Percentiles rank a stretch among this genome's conserved stretches.
Conservation (phyloP, 352 stramenopile genomes). For the Phytopythium vexans region DNA sequence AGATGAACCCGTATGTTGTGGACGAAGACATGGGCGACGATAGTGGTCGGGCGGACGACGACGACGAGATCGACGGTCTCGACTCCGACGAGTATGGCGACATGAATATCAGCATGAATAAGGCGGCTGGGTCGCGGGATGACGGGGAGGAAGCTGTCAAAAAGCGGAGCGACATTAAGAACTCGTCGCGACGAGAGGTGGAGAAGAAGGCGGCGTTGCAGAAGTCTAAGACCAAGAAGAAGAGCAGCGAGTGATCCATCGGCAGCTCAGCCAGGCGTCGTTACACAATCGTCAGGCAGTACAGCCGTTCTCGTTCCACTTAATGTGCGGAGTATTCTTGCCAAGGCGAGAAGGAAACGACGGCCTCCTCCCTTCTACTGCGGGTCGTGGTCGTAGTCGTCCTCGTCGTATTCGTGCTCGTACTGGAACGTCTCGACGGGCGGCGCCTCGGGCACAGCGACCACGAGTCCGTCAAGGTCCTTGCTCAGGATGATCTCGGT, state of each 20-base stretch:
- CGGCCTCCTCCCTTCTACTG: too few relatives aligned
- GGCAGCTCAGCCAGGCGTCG: neutral
- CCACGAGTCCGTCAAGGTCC: constrained; percentile 83
- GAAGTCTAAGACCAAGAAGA: constrained; percentile 42
- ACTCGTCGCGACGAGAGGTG: constrained; percentile 49
- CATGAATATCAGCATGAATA: neutral
- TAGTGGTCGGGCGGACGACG: constrained; percentile 22
- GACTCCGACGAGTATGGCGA: constrained; percentile 12
- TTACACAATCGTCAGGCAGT: neutral
- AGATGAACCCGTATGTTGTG: constrained; percentile 69
- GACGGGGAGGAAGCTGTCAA: constrained; percentile 23
- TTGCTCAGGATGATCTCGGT: constrained; percentile 87
- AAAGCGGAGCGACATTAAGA: constrained; percentile 64
- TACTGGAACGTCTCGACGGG: constrained; percentile 85
- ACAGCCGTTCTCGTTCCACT: too few relatives aligned
- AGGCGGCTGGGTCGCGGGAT: neutral
- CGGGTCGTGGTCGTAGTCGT: constrained; percentile 60
- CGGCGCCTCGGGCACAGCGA: constrained; percentile 81
- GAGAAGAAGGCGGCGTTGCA: constrained; percentile 56
- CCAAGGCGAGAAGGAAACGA: too few relatives aligned
- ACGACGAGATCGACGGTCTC: constrained; percentile 18
- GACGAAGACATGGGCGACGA: constrained; percentile 13
- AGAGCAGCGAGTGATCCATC: constrained; percentile 11
- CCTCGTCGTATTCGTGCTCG: constrained; percentile 84
- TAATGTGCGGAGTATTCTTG: too few relatives aligned